Conservation (phyloP, 768 basidiomycete genomes). For the Leccinum subtestaceum region DNA sequence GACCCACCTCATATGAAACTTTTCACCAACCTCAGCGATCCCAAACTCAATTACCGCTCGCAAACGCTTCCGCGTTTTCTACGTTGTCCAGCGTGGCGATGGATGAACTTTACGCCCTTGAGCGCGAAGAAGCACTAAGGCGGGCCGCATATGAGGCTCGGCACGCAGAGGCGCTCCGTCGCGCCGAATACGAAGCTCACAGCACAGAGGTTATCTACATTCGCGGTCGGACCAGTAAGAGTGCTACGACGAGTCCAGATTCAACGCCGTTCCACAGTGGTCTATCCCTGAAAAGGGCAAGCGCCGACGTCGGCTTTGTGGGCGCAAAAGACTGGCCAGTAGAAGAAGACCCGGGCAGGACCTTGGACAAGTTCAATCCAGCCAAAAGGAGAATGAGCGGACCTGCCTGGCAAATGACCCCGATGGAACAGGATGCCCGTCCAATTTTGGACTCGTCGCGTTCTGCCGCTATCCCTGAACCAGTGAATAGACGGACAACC, state of each 20-base stretch:
- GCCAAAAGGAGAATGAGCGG: constrained; percentile 51
- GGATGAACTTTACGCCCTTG: constrained; percentile 86
- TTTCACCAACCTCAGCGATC: constrained; percentile 29
- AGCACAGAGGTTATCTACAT: constrained; percentile 45
- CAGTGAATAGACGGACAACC: constrained; percentile 14
- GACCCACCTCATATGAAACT: constrained; percentile 51
- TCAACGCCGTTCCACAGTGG: constrained; percentile 39
- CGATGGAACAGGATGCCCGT: constrained; percentile 36
- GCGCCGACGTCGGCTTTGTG: constrained; percentile 42
- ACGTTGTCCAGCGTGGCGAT: constrained; percentile 75
- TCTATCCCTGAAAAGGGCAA: constrained; percentile 17
- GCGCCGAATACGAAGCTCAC: constrained; percentile 59
- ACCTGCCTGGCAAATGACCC: constrained; percentile 53
- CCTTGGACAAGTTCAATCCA: constrained; percentile 25
- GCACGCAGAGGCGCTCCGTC: constrained; percentile 64
- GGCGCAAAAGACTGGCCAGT: constrained; percentile 37
- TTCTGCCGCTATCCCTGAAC: constrained; percentile 16
- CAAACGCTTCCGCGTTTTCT: constrained; percentile 54
- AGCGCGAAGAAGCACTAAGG: constrained; percentile 78
- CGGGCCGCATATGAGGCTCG: constrained; percentile 84
- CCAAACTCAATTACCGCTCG: constrained; percentile 25
- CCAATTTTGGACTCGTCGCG: constrained; percentile 16
- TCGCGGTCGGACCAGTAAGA: constrained; percentile 48
- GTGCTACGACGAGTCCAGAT: constrained; percentile 66
- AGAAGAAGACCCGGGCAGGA: constrained; percentile 28